Percentiles rank a stretch among this genome's conserved stretches.
phyloP scores from a whole-genome alignment of 2,329 filamentous ascomycete species.

The Colletotrichum trifolii region DNA sequence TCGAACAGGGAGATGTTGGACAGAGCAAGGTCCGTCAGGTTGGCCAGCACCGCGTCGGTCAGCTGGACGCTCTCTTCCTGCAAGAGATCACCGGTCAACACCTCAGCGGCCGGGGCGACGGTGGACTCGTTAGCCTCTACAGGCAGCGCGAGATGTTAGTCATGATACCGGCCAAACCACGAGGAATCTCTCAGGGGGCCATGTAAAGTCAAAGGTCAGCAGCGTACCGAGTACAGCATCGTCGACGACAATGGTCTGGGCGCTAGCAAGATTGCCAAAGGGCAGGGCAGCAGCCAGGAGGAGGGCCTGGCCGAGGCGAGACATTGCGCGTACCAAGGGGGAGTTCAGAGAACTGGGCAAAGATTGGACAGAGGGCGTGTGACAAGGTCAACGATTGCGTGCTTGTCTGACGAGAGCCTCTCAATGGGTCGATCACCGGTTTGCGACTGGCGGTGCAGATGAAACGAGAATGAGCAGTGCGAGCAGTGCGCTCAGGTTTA shows the following conservation, averaged over 20 bases:
- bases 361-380: conserved; percentile 17
- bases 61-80: conserved; percentile 14
- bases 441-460: conserved; percentile 22
- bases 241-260: conserved; percentile 26
- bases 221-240: conserved; percentile 17
- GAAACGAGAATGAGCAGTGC: not conserved
- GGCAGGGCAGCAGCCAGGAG: conserved; percentile 19
- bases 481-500: conserved; percentile 12
- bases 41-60: conserved; percentile 46
- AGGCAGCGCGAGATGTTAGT: not conserved
- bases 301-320: conserved; percentile 20
- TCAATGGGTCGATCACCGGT: conserved; percentile 7
- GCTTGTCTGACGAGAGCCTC: conserved; percentile 17
- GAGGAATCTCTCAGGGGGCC: not conserved
- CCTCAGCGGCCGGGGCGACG: conserved; percentile 4
- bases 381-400: conserved; percentile 4
- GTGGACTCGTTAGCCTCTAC: conserved; percentile 19
- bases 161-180: not conserved
- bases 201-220: not conserved
- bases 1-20: conserved; percentile 46
- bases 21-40: conserved; percentile 44
- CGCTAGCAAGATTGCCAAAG: not conserved
- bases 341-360: not conserved
- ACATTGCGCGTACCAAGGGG: conserved; percentile 17
- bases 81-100: conserved; percentile 11